These are phyloP conservation scores for Phytopythium helicoides DNA, from an alignment of 352 stramenopile species.

Conservation along the genomic window DNA sequence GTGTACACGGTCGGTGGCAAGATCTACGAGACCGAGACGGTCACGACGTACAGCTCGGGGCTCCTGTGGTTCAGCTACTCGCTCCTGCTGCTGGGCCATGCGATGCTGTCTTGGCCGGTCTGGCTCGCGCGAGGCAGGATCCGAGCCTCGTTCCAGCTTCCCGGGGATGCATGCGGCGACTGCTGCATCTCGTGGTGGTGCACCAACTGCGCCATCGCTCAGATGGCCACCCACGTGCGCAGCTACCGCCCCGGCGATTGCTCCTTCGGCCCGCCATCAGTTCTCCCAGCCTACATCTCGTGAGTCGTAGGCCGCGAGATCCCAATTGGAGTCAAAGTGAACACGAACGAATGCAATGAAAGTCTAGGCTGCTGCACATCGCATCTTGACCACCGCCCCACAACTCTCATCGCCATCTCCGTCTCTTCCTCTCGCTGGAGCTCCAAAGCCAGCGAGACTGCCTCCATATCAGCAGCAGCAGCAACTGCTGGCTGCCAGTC, in stretches of 20 bases:
- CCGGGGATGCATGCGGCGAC: conserved; percentile 27
- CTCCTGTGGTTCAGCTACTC: conserved; percentile 22
- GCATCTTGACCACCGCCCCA: too few relatives aligned
- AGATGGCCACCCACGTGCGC: conserved; percentile 53
- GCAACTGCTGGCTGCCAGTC: too few relatives aligned
- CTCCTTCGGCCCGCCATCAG: conserved; percentile 26
- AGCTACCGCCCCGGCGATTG: conserved; percentile 47
- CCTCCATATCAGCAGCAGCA: too few relatives aligned
- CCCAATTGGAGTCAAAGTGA: too few relatives aligned
- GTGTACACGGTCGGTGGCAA: conserved; percentile 5
- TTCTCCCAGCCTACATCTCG: conserved; percentile 20
- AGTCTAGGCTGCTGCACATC: too few relatives aligned
- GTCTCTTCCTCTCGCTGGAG: too few relatives aligned
- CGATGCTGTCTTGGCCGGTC: conserved; percentile 12
- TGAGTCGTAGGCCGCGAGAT: too few relatives aligned
- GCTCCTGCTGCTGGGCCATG: conserved; percentile 15
- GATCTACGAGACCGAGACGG: conserved; percentile 1
- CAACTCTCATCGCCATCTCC: too few relatives aligned
- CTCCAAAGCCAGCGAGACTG: too few relatives aligned
- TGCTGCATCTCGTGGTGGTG: conserved; percentile 35
- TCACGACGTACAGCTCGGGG: conserved; percentile 6
- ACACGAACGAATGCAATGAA: too few relatives aligned
- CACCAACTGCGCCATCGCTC: conserved; percentile 36
- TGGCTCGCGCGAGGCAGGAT: conserved; percentile 26
- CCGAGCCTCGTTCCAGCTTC: conserved; percentile 34